These are phyloP conservation scores for Gynostemma pentaphyllum DNA, from an alignment of 306 rosid genomes.

Conservation along the genomic window DNA sequence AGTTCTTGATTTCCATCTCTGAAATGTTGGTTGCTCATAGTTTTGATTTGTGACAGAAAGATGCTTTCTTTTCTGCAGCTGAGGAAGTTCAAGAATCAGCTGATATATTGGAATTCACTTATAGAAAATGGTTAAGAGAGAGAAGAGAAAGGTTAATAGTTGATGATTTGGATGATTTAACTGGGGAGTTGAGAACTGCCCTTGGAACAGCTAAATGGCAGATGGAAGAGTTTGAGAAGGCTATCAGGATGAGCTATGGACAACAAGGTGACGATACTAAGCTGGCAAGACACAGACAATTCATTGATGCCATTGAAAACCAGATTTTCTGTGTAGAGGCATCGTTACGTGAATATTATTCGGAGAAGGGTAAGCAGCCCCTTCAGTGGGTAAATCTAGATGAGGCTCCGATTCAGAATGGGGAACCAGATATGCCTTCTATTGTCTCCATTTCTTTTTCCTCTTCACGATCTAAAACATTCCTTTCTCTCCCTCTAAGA, in stretches of 20 bases:
- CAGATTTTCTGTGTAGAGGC: slow-evolving; percentile 72
- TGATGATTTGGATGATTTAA: slow-evolving; percentile 44
- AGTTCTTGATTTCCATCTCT: not conserved
- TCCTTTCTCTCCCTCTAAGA: too few relatives aligned
- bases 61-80: slow-evolving; percentile 85
- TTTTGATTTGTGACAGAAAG: slow-evolving; percentile 91
- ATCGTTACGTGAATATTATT: slow-evolving; percentile 43
- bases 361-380: slow-evolving; percentile 64
- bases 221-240: slow-evolving; percentile 94
- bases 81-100: slow-evolving; percentile 99
- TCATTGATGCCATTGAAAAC: slow-evolving; percentile 68
- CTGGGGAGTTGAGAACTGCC: slow-evolving; percentile 88
- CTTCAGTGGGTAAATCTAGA: slow-evolving; percentile 77
- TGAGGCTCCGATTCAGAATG: too few relatives aligned
- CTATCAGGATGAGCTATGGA: slow-evolving; percentile 69
- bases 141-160: slow-evolving; percentile 42
- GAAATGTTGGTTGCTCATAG: slow-evolving; percentile 81
- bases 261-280: slow-evolving; percentile 41
- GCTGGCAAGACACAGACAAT: slow-evolving; percentile 65
- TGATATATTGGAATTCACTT: slow-evolving; percentile 84
- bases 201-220: slow-evolving; percentile 98
- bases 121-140: slow-evolving; percentile 65
- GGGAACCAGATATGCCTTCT: too few relatives aligned
- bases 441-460: too few relatives aligned
- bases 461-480: too few relatives aligned